Evolutionary conservation across 2,329 filamentous ascomycete species (phyloP), one percentile per base, ranked within the genome.

Genomic region (Colletotrichum falcatum): DNA sequence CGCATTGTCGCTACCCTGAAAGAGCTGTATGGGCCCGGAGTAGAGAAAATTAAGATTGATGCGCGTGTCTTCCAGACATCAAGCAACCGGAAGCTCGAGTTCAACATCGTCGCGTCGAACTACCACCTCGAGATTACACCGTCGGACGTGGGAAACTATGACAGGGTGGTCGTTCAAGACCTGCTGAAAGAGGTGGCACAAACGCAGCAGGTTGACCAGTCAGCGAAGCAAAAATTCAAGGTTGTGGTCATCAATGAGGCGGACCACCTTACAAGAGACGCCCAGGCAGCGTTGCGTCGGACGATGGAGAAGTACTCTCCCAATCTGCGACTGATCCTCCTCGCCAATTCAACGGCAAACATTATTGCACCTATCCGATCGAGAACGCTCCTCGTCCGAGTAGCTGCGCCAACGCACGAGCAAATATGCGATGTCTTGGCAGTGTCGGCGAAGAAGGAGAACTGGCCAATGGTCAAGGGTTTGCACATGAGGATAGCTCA

Each of bases 21-120:
- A 80, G 95, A 98, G 78, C 88, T 99, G 9, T 99, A 96, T 81
- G 96, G 96, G 0, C 91, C 95, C 0, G 95, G 96, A 53, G 96
- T 97, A n/a, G 97, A 99, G 79, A 98, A 98, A 87, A 99, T 99
- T 87, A 98, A 98, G 85, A 98, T 99, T 82, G 96, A 99, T 79
- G 94, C 94, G 16, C 93, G 96, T 74, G 92, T 98, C 70, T 99
- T 99, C 84, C 95, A 97, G 82, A 98, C 96, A 1, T 95, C 90
- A 28, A 92, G 92, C 78, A 98, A 97, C 81, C 94, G 96, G 79
- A 99, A 99, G 83, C 91, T 99, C 76, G 96, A 99, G 83, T 99
- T 99, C 88, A 99, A 98, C 84, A 97, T 99, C 74, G 96, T 99
- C 65, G 91, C 95, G 54, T 98, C 95, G 0, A 91, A 98, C 73